Evolutionary conservation across 2,329 filamentous ascomycete species (phyloP).

Genomic region (Cercospora citrullina): DNA sequence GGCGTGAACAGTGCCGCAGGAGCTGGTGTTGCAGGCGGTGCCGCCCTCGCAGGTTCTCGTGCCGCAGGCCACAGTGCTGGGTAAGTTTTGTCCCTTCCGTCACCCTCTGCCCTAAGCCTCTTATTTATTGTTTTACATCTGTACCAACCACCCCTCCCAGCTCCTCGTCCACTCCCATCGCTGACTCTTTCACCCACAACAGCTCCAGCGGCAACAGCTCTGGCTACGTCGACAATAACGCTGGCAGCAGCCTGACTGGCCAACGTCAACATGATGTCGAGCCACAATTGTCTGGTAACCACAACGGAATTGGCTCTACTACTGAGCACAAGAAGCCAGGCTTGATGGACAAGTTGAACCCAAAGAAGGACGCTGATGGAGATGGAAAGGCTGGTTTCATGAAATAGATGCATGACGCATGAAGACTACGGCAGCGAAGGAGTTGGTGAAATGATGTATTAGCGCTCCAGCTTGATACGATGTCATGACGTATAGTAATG

Average conservation of each 20-base stretch:
- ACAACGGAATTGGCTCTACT: conserved; percentile 12
- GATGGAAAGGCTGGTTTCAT: conserved; percentile 59
- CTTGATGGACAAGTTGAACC: conserved; percentile 57
- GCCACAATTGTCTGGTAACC: not conserved
- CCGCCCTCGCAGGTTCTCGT: conserved; percentile 2
- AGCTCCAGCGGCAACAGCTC: not conserved
- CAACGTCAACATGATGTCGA: conserved; percentile 10
- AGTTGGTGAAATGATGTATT: not conserved
- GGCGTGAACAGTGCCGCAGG: not conserved
- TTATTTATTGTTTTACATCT: too few relatives aligned
- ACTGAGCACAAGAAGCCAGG: conserved; percentile 44
- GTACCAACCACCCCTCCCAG: not conserved
- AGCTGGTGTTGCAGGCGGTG: not conserved
- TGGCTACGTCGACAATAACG: not conserved
- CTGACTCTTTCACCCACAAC: conserved; percentile 3
- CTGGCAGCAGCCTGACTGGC: not conserved
- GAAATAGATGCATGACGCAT: conserved; percentile 40
- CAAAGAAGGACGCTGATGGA: conserved; percentile 53
- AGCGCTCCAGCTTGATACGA: not conserved
- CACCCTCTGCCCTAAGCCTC: too few relatives aligned
- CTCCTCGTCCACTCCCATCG: conserved; percentile 4
- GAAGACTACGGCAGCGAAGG: not conserved
- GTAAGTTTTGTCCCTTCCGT: too few relatives aligned
- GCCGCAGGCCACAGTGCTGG: conserved; percentile 1
- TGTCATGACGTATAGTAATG: not conserved